Conservation (phyloP, 1,284 basidiomycete genomes). For the Fomitopsis schrenkii region DNA sequence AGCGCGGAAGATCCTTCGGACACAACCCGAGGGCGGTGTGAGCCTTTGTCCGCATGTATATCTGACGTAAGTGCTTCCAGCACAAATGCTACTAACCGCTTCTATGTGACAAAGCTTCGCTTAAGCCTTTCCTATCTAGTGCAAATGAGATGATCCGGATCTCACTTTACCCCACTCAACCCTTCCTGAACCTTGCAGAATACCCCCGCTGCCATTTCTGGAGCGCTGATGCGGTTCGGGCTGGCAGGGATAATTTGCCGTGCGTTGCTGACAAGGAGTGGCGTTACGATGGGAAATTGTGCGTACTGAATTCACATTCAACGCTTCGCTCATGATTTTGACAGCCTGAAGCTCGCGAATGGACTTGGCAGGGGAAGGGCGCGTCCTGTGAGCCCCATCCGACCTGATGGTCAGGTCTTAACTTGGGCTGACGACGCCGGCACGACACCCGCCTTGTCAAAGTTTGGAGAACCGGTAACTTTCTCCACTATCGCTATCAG, state of each 20-base stretch:
- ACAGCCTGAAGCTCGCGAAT: too few relatives aligned
- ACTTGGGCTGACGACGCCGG: too few relatives aligned
- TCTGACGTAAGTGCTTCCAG: background rate
- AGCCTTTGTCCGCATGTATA: background rate
- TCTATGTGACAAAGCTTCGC: background rate
- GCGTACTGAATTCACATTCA: background rate
- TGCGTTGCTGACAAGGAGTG: background rate
- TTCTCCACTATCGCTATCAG: too few relatives aligned
- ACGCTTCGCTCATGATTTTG: too few relatives aligned
- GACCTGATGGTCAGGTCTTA: background rate
- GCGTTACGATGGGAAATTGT: background rate
- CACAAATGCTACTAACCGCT: background rate
- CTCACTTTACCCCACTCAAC: background rate
- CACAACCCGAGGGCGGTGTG: background rate
- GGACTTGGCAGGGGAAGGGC: background rate
- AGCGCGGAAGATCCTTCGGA: background rate
- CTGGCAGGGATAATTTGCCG: background rate
- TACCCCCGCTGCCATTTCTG: background rate
- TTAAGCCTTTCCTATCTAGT: background rate
- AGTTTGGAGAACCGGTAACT: too few relatives aligned
- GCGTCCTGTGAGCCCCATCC: background rate
- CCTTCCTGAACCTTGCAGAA: background rate
- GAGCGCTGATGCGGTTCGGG: background rate
- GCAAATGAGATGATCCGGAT: constrained; percentile 2
- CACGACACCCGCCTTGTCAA: too few relatives aligned